A percentile compares a stretch with the other conserved stretches of the same genome.
phyloP scores from a whole-genome alignment of 208 protist species.

The Wallacemonas sp. region DNA sequence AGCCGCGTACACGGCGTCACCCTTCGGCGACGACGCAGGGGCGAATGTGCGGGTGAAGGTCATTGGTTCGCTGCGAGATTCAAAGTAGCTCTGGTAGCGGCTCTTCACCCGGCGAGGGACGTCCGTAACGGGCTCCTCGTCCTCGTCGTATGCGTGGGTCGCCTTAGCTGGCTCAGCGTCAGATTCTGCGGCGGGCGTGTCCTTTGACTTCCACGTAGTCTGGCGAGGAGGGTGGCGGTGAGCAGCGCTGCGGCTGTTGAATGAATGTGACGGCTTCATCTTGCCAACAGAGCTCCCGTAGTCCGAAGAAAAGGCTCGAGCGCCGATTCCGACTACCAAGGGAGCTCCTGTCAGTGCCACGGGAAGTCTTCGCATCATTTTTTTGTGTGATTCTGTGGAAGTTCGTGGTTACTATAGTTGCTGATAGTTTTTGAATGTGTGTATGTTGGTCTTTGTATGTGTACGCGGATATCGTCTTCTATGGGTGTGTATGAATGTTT shows the following conservation, averaged over 20 bases:
- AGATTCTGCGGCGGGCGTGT: conserved; percentile 20
- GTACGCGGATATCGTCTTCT: not conserved
- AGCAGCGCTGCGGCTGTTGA: conserved; percentile 43
- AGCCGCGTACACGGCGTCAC: not conserved
- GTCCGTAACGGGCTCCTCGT: conserved; percentile 14
- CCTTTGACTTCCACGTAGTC: conserved; percentile 29
- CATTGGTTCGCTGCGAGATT: conserved; percentile 46
- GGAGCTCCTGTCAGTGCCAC: conserved; percentile 4
- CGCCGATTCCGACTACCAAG: conserved; percentile 3
- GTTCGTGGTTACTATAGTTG: too few species aligned
- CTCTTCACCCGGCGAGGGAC: conserved; percentile 55
- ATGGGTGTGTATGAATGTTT: not conserved
- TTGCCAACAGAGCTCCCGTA: conserved; percentile 34
- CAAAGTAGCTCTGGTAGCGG: conserved; percentile 49
- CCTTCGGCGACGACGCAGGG: not conserved
- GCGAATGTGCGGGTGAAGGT: conserved; percentile 66
- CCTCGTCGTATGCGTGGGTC: conserved; percentile 9
- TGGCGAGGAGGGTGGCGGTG: conserved; percentile 42
- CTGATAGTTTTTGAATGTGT: conserved; percentile 1
- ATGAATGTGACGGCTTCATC: conserved; percentile 34
- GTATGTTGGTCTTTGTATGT: conserved; percentile 4
- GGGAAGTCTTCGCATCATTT: conserved; percentile 36
- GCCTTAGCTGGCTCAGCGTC: too few species aligned
- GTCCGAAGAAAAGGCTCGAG: conserved; percentile 37
- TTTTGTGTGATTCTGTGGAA: too few species aligned